Evolutionary conservation across 768 basidiomycete species (phyloP).

Genomic region (Pisolithus microcarpus): DNA sequence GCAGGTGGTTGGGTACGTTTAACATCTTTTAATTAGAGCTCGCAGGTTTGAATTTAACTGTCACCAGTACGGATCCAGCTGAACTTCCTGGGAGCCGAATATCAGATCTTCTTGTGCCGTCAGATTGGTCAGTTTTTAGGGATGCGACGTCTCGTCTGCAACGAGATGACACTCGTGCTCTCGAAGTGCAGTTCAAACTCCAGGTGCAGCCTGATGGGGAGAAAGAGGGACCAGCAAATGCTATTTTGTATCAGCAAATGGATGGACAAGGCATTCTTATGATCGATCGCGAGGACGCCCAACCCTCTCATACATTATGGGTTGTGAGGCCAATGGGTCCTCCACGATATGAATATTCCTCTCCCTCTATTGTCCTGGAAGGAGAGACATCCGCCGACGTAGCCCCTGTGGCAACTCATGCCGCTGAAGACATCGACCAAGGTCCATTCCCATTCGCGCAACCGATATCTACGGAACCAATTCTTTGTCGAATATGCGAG

Average conservation of each 20-base stretch:
- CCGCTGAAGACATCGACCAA: slow-evolving; percentile 29
- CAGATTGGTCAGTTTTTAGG: slow-evolving; percentile 76
- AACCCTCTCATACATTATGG: slow-evolving; percentile 97
- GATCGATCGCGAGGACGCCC: slow-evolving; percentile 83
- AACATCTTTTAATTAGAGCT: neutral
- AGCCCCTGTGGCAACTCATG: slow-evolving; percentile 32
- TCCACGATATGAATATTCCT: slow-evolving; percentile 60
- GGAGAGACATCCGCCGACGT: slow-evolving; percentile 34
- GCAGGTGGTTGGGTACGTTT: slow-evolving; percentile 77
- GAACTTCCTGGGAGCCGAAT: slow-evolving; percentile 73
- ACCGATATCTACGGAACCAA: slow-evolving; percentile 73
- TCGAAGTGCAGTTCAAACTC: slow-evolving; percentile 86
- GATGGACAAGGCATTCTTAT: slow-evolving; percentile 99
- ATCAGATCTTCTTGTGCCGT: slow-evolving; percentile 70
- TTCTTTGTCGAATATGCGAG: slow-evolving; percentile 97
- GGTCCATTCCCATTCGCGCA: slow-evolving; percentile 73
- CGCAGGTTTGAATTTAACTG: slow-evolving; percentile 9
- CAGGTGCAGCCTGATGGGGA: slow-evolving; percentile 59
- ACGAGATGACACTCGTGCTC: slow-evolving; percentile 88
- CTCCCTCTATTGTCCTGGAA: slow-evolving; percentile 55
- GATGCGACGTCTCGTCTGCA: slow-evolving; percentile 80
- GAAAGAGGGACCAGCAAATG: slow-evolving; percentile 45
- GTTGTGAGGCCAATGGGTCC: slow-evolving; percentile 79
- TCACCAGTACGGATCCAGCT: slow-evolving; percentile 70
- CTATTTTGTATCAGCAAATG: slow-evolving; percentile 71